Percentiles rank a stretch among this genome's conserved stretches.
Conservation (phyloP, 805 yeast species). For the Geotrichum ghanense region DNA sequence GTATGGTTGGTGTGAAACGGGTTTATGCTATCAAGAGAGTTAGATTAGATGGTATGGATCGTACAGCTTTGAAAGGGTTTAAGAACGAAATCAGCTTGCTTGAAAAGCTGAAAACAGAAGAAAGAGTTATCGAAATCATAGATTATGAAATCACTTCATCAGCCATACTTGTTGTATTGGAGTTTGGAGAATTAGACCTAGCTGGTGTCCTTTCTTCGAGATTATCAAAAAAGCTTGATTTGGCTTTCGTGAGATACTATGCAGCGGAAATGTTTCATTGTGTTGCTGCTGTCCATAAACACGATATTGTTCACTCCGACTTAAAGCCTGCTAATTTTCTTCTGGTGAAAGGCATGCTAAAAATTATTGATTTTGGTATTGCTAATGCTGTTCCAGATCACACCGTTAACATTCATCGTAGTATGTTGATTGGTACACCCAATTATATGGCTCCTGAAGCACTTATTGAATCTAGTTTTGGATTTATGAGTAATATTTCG, state of each 20-base stretch:
- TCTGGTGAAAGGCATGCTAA: conserved; percentile 65
- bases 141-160: conserved; percentile 63
- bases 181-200: conserved; percentile 86
- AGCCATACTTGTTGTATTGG: conserved; percentile 70
- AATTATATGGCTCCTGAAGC: conserved; percentile 98
- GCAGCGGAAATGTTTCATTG: conserved; percentile 70
- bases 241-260: conserved; percentile 70
- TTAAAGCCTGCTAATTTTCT: conserved; percentile 46
- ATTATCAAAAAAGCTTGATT: conserved; percentile 40
- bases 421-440: conserved; percentile 89
- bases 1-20: conserved; percentile 32
- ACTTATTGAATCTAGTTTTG: conserved; percentile 31
- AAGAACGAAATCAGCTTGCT: conserved; percentile 83
- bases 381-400: conserved; percentile 90
- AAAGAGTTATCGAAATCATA: conserved; percentile 66
- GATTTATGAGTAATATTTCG: no score
- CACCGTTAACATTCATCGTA: conserved; percentile 81
- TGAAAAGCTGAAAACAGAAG: conserved; percentile 42
- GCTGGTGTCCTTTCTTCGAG: conserved; percentile 66
- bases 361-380: conserved; percentile 85
- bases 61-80: conserved; percentile 62
- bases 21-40: conserved; percentile 76
- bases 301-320: conserved; percentile 79
- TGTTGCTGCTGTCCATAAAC: conserved; percentile 76
- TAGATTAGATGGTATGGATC: conserved; percentile 63